A percentile compares a stretch with the other conserved stretches of the same genome.
These are phyloP conservation scores for Kwoniella pini DNA, from an alignment of 768 basidiomycete species.

Conservation along the genomic window DNA sequence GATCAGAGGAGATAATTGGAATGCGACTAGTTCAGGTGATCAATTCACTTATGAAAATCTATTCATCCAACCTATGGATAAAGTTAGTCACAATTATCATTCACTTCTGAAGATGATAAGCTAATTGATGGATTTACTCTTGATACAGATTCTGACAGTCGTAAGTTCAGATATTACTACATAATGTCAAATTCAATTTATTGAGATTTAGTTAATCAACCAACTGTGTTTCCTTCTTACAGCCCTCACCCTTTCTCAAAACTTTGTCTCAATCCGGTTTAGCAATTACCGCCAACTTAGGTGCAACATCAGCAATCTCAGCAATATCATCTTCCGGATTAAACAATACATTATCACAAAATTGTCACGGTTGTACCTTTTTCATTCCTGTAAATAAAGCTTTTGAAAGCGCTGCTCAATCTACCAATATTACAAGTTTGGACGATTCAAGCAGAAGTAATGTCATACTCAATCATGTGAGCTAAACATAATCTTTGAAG, in stretches of 20 bases:
- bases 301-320: conserved; percentile 8
- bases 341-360: conserved; percentile 11
- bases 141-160: conserved; percentile 8
- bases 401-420: conserved; percentile 4
- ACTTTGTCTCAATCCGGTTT: conserved; percentile 20
- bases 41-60: conserved; percentile 27
- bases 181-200: background rate
- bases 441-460: conserved; percentile 1
- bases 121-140: background rate
- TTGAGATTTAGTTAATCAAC: too few species aligned
- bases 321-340: conserved; percentile 10
- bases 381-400: conserved; percentile 35
- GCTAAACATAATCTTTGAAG: background rate
- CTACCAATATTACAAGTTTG: background rate
- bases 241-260: conserved; percentile 30
- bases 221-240: too few species aligned
- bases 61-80: conserved; percentile 33
- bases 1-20: conserved; percentile 38
- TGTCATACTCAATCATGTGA: conserved; percentile 33
- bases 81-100: conserved; percentile 16
- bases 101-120: background rate
- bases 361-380: conserved; percentile 35
- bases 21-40: conserved; percentile 23
- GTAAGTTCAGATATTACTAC: too few species aligned
- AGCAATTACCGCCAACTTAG: conserved; percentile 15